phyloP scores from a whole-genome alignment of 345 rosid genomes.

The Salix koriyanagi region DNA sequence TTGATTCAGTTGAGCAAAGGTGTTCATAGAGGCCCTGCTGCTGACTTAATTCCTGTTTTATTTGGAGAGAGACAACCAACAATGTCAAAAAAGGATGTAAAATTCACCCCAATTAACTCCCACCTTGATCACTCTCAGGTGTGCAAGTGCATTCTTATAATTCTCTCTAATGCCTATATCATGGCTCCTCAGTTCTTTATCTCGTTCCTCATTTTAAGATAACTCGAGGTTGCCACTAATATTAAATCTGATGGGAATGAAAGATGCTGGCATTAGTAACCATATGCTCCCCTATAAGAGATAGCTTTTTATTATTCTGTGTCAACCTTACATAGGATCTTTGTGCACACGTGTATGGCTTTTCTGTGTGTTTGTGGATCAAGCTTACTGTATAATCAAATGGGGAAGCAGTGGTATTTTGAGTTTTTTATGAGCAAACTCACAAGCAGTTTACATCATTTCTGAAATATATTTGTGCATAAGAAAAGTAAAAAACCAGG shows the following conservation, averaged over 20 bases:
- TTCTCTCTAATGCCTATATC: background rate
- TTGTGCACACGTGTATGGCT: background rate
- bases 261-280: no score
- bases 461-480: background rate
- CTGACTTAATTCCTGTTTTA: conserved; percentile 75
- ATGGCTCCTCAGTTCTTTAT: no score
- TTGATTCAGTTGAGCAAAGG: conserved; percentile 83
- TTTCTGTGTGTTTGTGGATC: no score
- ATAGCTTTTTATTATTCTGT: no score
- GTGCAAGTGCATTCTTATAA: background rate
- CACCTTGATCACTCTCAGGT: conserved; percentile 92
- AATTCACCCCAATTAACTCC: conserved; percentile 58
- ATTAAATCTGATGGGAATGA: no score
- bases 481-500: no score
- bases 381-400: background rate
- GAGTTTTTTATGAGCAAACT: background rate
- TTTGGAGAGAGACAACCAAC: conserved; percentile 73
- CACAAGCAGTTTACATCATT: background rate
- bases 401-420: background rate
- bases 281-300: no score
- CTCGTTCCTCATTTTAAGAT: no score
- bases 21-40: conserved; percentile 79
- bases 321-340: background rate
- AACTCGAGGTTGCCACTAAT: no score
- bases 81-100: conserved; percentile 48